phyloP scores from a whole-genome alignment of 768 basidiomycete genomes.

The Sporobolomyces pararoseus region DNA sequence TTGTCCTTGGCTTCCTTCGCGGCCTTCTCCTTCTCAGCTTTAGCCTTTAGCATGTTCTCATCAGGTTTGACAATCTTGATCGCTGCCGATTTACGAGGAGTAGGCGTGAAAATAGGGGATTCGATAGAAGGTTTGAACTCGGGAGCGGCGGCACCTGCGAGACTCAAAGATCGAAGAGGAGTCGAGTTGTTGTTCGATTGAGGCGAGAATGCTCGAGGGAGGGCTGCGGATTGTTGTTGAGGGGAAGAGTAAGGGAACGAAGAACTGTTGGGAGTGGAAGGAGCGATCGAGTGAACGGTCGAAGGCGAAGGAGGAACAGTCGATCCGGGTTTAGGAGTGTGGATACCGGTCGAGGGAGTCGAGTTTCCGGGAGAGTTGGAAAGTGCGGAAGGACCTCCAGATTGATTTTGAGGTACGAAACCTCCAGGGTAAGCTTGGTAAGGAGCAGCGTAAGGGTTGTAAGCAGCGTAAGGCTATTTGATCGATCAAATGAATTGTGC shows the following conservation, averaged over 20 bases:
- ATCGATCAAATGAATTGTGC: no score
- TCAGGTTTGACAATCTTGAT: slow-evolving; percentile 40
- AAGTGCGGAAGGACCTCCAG: slow-evolving; percentile 4
- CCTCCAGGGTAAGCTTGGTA: slow-evolving; percentile 9
- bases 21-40: slow-evolving; percentile 25
- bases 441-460: slow-evolving; percentile 15
- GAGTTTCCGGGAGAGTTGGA: slow-evolving; percentile 21
- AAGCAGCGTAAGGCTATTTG: slow-evolving; percentile 19
- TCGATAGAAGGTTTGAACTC: slow-evolving; percentile 36
- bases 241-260: slow-evolving; percentile 35
- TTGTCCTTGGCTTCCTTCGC: slow-evolving; percentile 19
- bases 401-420: slow-evolving; percentile 1
- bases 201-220: slow-evolving; percentile 29
- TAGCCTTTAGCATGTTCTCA: slow-evolving; percentile 12
- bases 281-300: slow-evolving; percentile 16
- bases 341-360: slow-evolving; percentile 28
- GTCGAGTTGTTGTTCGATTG: slow-evolving; percentile 17
- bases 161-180: slow-evolving; percentile 19
- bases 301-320: slow-evolving; percentile 32
- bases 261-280: slow-evolving; percentile 12
- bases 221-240: slow-evolving; percentile 26
- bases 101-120: slow-evolving; percentile 8
- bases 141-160: slow-evolving; percentile 12
- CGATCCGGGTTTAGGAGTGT: slow-evolving; percentile 33
- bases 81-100: slow-evolving; percentile 26